A percentile compares a stretch with the other conserved stretches of the same genome.
These are phyloP conservation scores for Acaromyces ingoldii DNA, from an alignment of 1,284 basidiomycete genomes.

Conservation along the genomic window DNA sequence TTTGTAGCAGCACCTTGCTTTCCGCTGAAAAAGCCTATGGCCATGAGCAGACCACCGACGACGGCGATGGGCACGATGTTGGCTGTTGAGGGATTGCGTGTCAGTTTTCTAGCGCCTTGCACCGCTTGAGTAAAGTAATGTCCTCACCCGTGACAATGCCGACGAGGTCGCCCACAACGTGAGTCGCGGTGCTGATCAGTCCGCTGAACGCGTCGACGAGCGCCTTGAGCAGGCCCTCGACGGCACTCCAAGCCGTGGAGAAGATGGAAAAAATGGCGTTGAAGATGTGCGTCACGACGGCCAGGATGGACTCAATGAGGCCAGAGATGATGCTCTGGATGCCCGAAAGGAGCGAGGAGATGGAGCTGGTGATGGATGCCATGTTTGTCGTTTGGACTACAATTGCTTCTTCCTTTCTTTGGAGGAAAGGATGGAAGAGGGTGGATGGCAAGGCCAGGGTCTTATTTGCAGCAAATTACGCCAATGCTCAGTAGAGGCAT, in stretches of 20 bases:
- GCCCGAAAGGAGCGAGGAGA: constrained; percentile 2
- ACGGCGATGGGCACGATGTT: constrained; percentile 3
- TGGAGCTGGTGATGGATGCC: constrained; percentile 9
- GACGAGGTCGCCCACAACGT: not conserved
- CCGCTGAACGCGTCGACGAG: not conserved
- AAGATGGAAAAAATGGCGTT: not conserved
- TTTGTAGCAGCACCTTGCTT: not conserved
- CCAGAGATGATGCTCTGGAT: constrained; percentile 5
- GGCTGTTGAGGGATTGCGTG: not conserved
- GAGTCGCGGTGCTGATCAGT: not conserved
- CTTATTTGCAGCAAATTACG: too few species aligned
- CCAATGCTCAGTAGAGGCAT: too few species aligned
- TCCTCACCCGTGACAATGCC: constrained; percentile 1
- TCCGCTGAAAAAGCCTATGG: not conserved
- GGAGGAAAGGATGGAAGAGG: too few species aligned
- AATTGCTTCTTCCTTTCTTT: too few species aligned
- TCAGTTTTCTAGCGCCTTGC: not conserved
- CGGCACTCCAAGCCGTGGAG: not conserved
- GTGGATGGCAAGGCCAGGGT: too few species aligned
- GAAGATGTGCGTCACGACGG: constrained; percentile 4
- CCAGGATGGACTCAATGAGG: constrained; percentile 9
- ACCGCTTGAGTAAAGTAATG: not conserved
- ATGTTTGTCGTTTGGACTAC: constrained; percentile 7
- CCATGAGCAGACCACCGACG: not conserved
- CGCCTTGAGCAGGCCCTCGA: not conserved